Base-by-base conservation (phyloP, 371 early-diverging fungal species). In the Phascolomyces articulosus region DNA sequence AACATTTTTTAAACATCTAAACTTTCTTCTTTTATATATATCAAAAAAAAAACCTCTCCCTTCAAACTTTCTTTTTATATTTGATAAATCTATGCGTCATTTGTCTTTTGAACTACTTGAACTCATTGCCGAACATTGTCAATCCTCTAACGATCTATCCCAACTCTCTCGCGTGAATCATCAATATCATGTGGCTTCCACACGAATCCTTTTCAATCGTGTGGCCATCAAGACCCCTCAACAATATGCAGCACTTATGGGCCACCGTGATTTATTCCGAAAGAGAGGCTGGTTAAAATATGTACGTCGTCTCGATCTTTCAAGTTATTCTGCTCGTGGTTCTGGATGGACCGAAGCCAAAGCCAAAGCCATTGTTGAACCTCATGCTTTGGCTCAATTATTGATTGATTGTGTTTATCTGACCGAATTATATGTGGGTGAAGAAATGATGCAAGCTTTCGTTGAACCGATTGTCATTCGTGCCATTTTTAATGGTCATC, bases 391-490 rank as follows among this genome's bases (percentile, higher is more conserved):
- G 21, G 73, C 72, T 2, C 9, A 44, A 15, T 31, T 76, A 29
- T 64, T 79, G 23, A 40, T 47, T n/a, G 64, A 44, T 16, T 79
- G 80, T 56, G 40, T 64, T 47, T 47, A 67, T 2, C 54, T 79
- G 15, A 51, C 67, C n/a, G 65, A 72, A 49, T 49, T 79, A 11
- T 64, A 62, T n/a, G 63, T 77, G 4, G 77, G 77, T 2, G 77
- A 79, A 55, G 77, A 73, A 47, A 60, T 77, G 67, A 71, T 74
- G 65, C 71, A 77, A 40, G 69, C 59, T 6, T 72, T 74, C 68
- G 64, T 70, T 13, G 69, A 63, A 34, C 69, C 73, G 1, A 31
- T 15, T 11, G 69, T 77, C 21, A 65, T 76, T 38, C 65, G 60
- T 15, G 63, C 74, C 23, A 71, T 78, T 3, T 75, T 78, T 51